These are phyloP conservation scores for Entomortierella parvispora DNA, from an alignment of 192 early-diverging fungal genomes.

Conservation along the genomic window DNA sequence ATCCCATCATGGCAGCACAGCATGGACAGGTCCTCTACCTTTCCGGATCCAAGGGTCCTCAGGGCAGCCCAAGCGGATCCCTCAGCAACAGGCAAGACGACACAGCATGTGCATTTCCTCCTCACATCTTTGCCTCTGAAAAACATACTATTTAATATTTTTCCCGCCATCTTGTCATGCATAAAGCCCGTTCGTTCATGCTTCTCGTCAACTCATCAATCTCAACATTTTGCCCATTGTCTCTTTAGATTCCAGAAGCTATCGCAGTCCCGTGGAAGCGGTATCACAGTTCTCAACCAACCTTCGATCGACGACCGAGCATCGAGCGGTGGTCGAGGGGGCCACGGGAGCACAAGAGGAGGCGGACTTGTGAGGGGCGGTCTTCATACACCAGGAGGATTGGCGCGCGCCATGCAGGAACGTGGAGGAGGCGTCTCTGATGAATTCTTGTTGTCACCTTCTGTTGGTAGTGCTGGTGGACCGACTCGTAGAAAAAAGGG, in stretches of 20 bases:
- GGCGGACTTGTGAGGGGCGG: not conserved
- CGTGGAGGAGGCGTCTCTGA: conserved; percentile 41
- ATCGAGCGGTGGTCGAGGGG: not conserved
- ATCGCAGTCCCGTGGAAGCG: conserved; percentile 20
- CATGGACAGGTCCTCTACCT: conserved; percentile 47
- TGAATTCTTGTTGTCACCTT: conserved; percentile 27
- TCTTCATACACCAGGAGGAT: conserved; percentile 29
- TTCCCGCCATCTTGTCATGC: no score
- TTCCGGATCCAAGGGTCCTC: conserved; percentile 17
- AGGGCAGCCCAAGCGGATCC: conserved; percentile 23
- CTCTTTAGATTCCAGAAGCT: conserved; percentile 35
- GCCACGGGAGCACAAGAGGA: not conserved
- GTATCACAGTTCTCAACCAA: conserved; percentile 39
- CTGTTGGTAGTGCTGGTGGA: not conserved
- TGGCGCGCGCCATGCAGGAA: conserved; percentile 50
- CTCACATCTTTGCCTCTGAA: no score
- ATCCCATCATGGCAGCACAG: conserved; percentile 17
- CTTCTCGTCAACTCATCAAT: no score
- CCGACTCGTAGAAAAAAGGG: not conserved
- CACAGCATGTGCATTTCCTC: not conserved
- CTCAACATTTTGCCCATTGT: not conserved
- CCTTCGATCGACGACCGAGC: not conserved
- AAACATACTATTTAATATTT: no score
- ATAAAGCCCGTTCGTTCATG: no score
- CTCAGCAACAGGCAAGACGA: conserved; percentile 37